Base-by-base conservation (phyloP, 2,329 filamentous ascomycete species). In the Pseudocercospora fijiensis region DNA sequence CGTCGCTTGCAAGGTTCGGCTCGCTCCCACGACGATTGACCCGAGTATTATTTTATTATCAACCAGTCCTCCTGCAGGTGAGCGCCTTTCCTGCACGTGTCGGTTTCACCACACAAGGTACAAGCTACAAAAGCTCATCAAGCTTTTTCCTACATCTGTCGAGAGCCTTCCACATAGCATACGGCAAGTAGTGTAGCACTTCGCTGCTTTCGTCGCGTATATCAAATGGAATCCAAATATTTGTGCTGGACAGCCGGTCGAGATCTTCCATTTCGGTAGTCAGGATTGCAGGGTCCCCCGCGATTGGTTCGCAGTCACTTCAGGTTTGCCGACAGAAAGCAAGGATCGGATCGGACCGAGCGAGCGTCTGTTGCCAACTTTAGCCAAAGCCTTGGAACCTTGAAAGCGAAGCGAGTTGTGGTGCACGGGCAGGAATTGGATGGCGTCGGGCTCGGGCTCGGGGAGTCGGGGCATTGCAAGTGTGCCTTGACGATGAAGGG, bases 1-100 rank as follows among this genome's bases (percentile, higher is more conserved):
- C 61, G 73, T 57, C 65, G 74, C 55, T 56, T 76, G 59, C 64
- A 67, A 24, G 66, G 65, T 13, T 60, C 67, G n/a, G 52, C 70
- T 22, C 67, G 65, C 13, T 61, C 64, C 26, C 62, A 62, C 30
- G 65, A 64, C 18, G 70, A 71, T 7, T 33, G 30, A 56, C 16
- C 16, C 16, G 37, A 16, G 33, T 26, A 10, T 22, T 52, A 52
- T 24, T 26, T 4, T 11, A 24, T 53, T 18, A 26, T 22, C 20
- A 26, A 53, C 13, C 18, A 41, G 16, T 28, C 49, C 11, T n/a
- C 26, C 22, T 30, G 49, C 49, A 53, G 49, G 49, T 53, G 49
- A 53, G 49, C 49, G 49, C 49, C 49, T 53, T n/a, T 53, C 24
- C 22, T 41, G 22, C 49, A 30, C 49, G 49, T 53, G 49, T 53